Base-by-base conservation (phyloP, 306 rosid species). In the Hippophae rhamnoides region DNA sequence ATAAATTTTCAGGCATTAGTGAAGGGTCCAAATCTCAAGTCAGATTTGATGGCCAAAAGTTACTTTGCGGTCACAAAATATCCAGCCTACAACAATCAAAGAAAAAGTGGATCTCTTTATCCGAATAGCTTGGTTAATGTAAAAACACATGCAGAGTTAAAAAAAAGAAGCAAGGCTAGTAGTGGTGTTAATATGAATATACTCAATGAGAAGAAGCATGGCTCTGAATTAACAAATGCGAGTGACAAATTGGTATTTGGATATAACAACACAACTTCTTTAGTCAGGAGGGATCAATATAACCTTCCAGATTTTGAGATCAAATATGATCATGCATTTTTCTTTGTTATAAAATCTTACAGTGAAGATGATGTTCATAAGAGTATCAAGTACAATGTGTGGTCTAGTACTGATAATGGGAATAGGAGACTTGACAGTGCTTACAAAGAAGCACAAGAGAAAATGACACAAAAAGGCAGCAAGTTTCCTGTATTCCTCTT, bases 391-490 rank as follows among this genome's bases (percentile, higher is more conserved):
- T 88, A 88, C 74, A 66, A 77, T 41, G 96, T 82, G 44, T 87
- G 96, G 96, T 84, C 96, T 31, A 87, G 96, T 70, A 87, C 96
- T 49, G 89, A 89, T 59, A 82, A 81, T 18, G 96, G 96, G 55
- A 88, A 88, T 66, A 82, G 79, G 86, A 82, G 82, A 69, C 68
- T 88, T 58, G 85, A 82, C 57, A 40, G 46, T 57, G 84, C 87
- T 45, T 88, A 63, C 58, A 80, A 68, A 50, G 87, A 81, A 56
- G 87, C 93, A 56, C 85, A 78, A 63, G 80, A 72, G 67, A 72
- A 52, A 52, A 72, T 26, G 76, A 69, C 58, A 26, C 79, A 76
- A 60, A 81, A 72, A 66, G 84, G 85, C 56, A 74, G 76, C 89
- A 78, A 82, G 71, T 84, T 78, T 55, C 96, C 93, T 0, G 42